Base-by-base conservation (phyloP, 23 red algal species). In the Agarophyton chilense region DNA sequence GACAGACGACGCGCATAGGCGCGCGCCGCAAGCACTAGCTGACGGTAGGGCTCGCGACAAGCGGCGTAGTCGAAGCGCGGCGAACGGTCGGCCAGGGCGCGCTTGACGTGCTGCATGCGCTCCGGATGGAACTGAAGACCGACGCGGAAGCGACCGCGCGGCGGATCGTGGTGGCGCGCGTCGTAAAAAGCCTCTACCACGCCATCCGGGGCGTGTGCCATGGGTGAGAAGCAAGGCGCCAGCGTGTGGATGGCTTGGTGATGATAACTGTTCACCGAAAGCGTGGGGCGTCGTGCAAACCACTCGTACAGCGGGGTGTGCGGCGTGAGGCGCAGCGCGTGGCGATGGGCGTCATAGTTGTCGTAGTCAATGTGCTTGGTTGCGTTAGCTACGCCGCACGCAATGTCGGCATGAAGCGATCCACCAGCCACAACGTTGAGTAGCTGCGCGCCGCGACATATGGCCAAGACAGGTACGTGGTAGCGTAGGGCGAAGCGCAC, bases 71-170 rank as follows among this genome's bases (percentile, higher is more conserved):
- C 95, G 78, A 79, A 98, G 10, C 42, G 52, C 16, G 68, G 58
- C 8, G 36, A n/a, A 4, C 80, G 71, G 34, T 71, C 85, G n/a
- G 12, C 3, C 35, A 97, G 26, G 8, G 81, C 83, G 39, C 32
- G 28, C 26, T 75, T 72, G 10, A 78, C 70, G 78, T 98, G 51
- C 44, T 88, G 92, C 96, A 98, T 95, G 26, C 96, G 79, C 58
- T 98, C 96, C 12, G 96, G 96, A 78, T 98, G 96, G 72, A 98
- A 98, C 86, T 98, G 96, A 19, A 98, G 82, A 29, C 96, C 96
- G 36, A 98, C 92, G 43, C 78, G 35, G 54, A 95, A 98, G 39
- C 81, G 70, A 16, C 89, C 96, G n/a, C 1, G 10, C 2, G 71
- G 52, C 21, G 90, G 89, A 33, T 95, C 82, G 63, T 90, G 95